Base-by-base conservation (phyloP, 2,329 filamentous ascomycete genomes). In the Cladorrhinum sp. region DNA sequence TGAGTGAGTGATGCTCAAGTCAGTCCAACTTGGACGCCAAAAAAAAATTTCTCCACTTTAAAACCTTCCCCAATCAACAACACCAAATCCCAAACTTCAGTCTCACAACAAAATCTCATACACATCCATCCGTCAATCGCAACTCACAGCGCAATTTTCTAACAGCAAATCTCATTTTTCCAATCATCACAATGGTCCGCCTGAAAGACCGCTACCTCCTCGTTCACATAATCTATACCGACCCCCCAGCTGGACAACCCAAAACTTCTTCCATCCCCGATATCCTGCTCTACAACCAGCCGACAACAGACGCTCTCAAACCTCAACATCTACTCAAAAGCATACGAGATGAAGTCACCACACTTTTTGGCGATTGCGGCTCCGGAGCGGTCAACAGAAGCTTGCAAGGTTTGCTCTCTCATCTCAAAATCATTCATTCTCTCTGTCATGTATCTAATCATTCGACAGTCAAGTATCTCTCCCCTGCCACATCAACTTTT, bases 121-220 rank as follows among this genome's bases (percentile, higher is more conserved):
- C 18, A 14, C 42, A 51, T n/a, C 30, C n/a, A 24, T 10, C 10
- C n/a, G n/a, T n/a, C n/a, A n/a, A n/a, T n/a, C n/a, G n/a, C n/a
- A n/a, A n/a, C n/a, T n/a, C n/a, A n/a, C n/a, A n/a, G n/a, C 10
- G 8, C 18, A 5, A n/a, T 28, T 18, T 49, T 3, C 53, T n/a
- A n/a, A 48, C 30, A 57, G 23, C 10, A 10, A 42, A 42, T 42
- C 36, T 42, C 18, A 58, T 21, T 46, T 18, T 16, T 16, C 16
- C 20, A 56, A 14, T 36, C 30, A 5, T 28, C 57, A 63, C 46
- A 10, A 97, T 99, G 95, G 95, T 99, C 62, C 91, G 95, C 72
- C 86, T 98, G 68, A 99, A 99, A 77, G 90, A 96, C 75, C 88
- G 95, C 70, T 99, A 99, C 74, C 84, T 99, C 18, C 86, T 98